Conservation (phyloP, 1,284 basidiomycete species). For the Boletus semigastroideus region DNA sequence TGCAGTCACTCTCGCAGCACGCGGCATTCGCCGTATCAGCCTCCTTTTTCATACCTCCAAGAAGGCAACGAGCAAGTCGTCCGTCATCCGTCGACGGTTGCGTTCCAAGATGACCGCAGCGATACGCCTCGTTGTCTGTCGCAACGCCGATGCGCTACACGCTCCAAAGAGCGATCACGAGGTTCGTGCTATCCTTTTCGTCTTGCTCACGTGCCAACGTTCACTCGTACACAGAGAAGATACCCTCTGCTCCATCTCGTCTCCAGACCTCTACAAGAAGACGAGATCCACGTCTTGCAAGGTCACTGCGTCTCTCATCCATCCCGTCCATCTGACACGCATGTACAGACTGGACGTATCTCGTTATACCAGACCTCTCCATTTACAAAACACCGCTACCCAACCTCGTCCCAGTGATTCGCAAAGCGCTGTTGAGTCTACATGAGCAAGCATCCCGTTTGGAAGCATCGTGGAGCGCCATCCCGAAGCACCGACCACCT, state of each 20-base stretch:
- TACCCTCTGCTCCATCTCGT: constrained; percentile 4
- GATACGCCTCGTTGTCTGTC: constrained; percentile 25
- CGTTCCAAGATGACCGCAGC: constrained; percentile 27
- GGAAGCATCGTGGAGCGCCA: constrained; percentile 16
- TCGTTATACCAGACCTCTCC: constrained; percentile 25
- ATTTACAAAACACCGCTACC: constrained; percentile 27
- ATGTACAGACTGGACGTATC: constrained; percentile 30
- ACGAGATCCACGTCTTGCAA: constrained; percentile 10
- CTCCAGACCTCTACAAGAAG: constrained; percentile 1
- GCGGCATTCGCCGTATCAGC: constrained; percentile 13
- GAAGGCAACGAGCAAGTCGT: constrained; percentile 29
- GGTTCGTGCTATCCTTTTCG: background rate
- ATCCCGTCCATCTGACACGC: background rate
- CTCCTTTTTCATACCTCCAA: constrained; percentile 28
- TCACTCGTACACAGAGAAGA: background rate
- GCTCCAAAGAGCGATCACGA: background rate
- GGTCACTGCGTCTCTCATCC: constrained; percentile 13
- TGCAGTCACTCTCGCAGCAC: constrained; percentile 3
- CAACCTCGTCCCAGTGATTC: constrained; percentile 20
- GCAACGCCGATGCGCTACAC: constrained; percentile 14
- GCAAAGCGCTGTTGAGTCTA: background rate
- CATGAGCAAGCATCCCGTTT: constrained; percentile 4
- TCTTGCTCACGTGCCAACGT: background rate
- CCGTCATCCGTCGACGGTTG: constrained; percentile 25
- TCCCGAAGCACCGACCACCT: background rate